These are phyloP conservation scores for Sporothrix inflata DNA, from an alignment of 2,329 filamentous ascomycete genomes.

Conservation along the genomic window DNA sequence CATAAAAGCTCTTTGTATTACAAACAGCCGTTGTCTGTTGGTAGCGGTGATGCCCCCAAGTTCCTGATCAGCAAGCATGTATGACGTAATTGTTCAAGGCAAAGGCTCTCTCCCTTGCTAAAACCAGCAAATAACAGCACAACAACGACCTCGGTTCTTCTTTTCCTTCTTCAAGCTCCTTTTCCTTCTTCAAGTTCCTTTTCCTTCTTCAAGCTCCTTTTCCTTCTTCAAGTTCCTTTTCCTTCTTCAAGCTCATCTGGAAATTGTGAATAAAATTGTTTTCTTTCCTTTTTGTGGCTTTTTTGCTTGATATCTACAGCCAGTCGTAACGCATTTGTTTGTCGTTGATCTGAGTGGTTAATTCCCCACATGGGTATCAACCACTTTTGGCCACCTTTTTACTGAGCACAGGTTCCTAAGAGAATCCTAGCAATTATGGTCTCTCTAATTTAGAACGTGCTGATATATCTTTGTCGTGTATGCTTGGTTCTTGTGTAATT, in stretches of 20 bases:
- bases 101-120: background rate
- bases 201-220: too few species aligned
- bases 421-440: background rate
- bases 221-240: too few species aligned
- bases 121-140: background rate
- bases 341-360: background rate
- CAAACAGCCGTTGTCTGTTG: too few species aligned
- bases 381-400: background rate
- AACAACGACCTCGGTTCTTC: background rate
- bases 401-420: background rate
- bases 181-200: too few species aligned
- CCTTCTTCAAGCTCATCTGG: too few species aligned
- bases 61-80: background rate
- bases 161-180: background rate
- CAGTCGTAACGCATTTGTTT: background rate
- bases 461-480: too few species aligned
- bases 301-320: background rate
- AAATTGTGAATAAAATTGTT: too few species aligned
- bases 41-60: background rate
- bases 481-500: background rate
- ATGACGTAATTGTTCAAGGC: conserved; percentile 13
- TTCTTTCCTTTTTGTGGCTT: background rate
- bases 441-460: background rate
- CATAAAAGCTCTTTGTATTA: background rate
- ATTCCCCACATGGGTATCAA: background rate